A percentile compares a stretch with the other conserved stretches of the same genome.
Conservation (phyloP, 1,139 yeast species). For the Kodamaea ohmeri region DNA sequence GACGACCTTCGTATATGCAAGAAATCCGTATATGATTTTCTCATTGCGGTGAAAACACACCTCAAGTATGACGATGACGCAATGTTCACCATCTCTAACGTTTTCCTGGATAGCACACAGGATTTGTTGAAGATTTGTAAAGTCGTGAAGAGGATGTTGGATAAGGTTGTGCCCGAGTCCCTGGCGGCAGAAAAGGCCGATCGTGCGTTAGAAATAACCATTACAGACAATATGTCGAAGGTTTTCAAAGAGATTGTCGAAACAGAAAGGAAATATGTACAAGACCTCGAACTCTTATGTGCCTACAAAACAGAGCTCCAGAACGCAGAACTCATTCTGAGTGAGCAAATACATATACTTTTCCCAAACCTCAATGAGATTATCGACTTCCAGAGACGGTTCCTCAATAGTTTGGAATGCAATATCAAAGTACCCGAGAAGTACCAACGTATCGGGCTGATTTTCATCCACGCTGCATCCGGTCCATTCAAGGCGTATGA, state of each 20-base stretch:
- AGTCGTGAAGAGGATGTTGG: slow-evolving; percentile 64
- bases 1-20: slow-evolving; percentile 85
- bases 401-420: slow-evolving; percentile 84
- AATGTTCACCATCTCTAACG: slow-evolving; percentile 86
- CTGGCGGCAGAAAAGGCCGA: slow-evolving; percentile 1
- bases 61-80: slow-evolving; percentile 70
- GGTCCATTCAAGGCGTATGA: slow-evolving; percentile 86
- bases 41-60: slow-evolving; percentile 80
- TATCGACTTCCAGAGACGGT: slow-evolving; percentile 88
- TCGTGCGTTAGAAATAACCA: slow-evolving; percentile 19
- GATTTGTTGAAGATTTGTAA: slow-evolving; percentile 71
- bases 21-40: slow-evolving; percentile 85
- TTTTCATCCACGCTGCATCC: slow-evolving; percentile 74
- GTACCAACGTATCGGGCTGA: slow-evolving; percentile 83
- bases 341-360: slow-evolving; percentile 75
- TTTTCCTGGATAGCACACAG: slow-evolving; percentile 77
- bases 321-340: slow-evolving; percentile 63
- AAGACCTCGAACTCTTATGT: slow-evolving; percentile 75
- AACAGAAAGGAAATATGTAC: slow-evolving; percentile 90
- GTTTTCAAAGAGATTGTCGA: slow-evolving; percentile 82
- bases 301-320: slow-evolving; percentile 67
- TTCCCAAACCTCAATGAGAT: slow-evolving; percentile 87
- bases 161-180: slow-evolving; percentile 17
- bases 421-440: slow-evolving; percentile 73
- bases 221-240: slow-evolving; percentile 61